Base-by-base conservation (phyloP, 495 filamentous ascomycete species). In the Sporormia fimetaria region DNA sequence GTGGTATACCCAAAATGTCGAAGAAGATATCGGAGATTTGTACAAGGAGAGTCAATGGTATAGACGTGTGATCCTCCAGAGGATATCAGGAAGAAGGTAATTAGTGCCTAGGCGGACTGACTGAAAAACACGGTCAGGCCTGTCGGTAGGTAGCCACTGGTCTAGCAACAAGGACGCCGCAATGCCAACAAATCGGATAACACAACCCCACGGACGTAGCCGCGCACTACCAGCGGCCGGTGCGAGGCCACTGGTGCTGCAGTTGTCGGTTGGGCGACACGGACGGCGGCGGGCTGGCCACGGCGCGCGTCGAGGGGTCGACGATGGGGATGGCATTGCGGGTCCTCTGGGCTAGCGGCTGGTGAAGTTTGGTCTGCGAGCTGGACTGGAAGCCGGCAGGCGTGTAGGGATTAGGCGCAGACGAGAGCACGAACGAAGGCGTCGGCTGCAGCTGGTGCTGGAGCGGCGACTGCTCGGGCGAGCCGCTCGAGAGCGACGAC, bases 321-420 rank as follows among this genome's bases (percentile, higher is more conserved):
- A 99, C 80, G 60, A 99, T 99, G 12, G 90, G 92, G 52, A 99
- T 99, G 52, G 90, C 85, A 59, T 94, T 96, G 52, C 88, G 83
- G 49, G 80, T 76, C 59, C 92, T 83, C 42, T 82, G 81, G 39
- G 87, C 81, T 37, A 84, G 63, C 27, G 85, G 82, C 67, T 94
- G 90, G 57, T 92, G 83, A 53, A 83, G 71, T 63, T 85, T 92
- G 47, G 83, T 67, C 50, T 71, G 59, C 30, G 69, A 34, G 64
- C 68, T 53, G 24, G 36, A 60, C 57, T 68, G 51, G 63, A 61
- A 67, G 40, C 57, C 64, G 38, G 67, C 66, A 36, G 83, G 75
- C 40, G 81, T 71, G 53, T 81, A 88, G 6, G 78, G 67, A 34
- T 76, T 80, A 6, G 76, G 75, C 21, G 79, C 76, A 28, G 81